Evolutionary conservation across 768 basidiomycete genomes (phyloP), one percentile per base, ranked within the genome.

Genomic region (Suillus decipiens): DNA sequence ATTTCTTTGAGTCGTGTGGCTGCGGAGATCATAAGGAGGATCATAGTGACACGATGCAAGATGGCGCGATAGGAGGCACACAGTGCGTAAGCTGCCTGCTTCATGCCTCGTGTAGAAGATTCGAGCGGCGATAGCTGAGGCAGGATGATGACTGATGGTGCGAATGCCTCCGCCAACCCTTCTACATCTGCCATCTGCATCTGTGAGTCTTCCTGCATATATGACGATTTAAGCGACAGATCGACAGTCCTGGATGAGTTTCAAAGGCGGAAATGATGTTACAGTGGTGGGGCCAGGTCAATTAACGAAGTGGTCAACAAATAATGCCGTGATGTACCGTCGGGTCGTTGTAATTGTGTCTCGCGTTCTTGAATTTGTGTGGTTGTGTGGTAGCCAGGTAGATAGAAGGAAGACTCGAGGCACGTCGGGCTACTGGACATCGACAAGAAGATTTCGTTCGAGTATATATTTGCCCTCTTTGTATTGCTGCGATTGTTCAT

Each of bases 381-480:
- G 19, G 51, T 63, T 50, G 61, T 34, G 67, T 61, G 54, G 63
- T 66, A 57, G 48, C 58, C 61, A 64, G 63, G 53, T 42, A 34
- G 59, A 67, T 48, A 55, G 45, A 39, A 41, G 31, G 45, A 39
- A 41, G 31, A 45, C 28, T 37, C 45, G 53, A 64, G 50, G 61
- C 31, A 60, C 61, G 50, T 63, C 61, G n/a, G 66, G 61, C 77
- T 81, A 94, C 80, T 94, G 90, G 61, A 95, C 92, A 71, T 95
- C 92, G 69, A 88, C 83, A 71, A 94, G 89, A 70, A 94, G 83
- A 73, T 92, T 92, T 71, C 93, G 89, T 79, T 99, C 96, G 66
- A 99, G 91, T 74, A 99, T 99, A 77, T 87, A 97, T 81, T 95
- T 95, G 73, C 95, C 95, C 80, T 99, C 96, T 74, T 99, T 99